Evolutionary conservation across 768 basidiomycete genomes (phyloP), one percentile per base, ranked within the genome.

Genomic region (Pleurotus salmoneostramineus): DNA sequence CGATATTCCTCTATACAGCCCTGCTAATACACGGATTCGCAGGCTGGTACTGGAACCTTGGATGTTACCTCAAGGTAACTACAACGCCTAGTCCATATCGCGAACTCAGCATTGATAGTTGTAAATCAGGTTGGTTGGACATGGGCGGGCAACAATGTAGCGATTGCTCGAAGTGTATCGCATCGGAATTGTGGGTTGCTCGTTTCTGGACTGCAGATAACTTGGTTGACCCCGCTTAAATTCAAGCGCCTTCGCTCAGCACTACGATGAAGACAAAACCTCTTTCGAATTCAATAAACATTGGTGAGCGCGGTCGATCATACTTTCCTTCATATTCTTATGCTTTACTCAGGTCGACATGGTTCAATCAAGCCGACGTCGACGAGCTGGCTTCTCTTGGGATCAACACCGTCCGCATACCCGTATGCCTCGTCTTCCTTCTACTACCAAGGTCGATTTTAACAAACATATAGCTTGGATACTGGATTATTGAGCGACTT

Each of bases 21-120:
- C 37, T 49, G 49, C 27, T 44, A 49, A 17, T 49, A 49, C 43
- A 14, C 58, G n/a, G n/a, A n/a, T n/a, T 7, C 50, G n/a, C 56
- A 91, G 90, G 90, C 77, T 92, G 50, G 69, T 92, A 0, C 68
- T 90, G 4, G 90, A 92, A 64, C 63, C 88, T n/a, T 92, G 90
- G 90, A 92, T 92, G 89, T 75, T 90, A 43, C 89, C 88, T 6
- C 72, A 77, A 68, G 86, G 85, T 85, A 59, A 27, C 37, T 10
- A 33, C 32, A 17, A 17, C n/a, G n/a, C n/a, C n/a, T n/a, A n/a
- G n/a, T n/a, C n/a, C n/a, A n/a, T n/a, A n/a, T n/a, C n/a, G n/a
- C n/a, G n/a, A n/a, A n/a, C n/a, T n/a, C n/a, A 42, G 5, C 34
- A 35, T 6, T 57, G 31, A 2, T 14, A 21, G 42, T 42, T 34